Base-by-base conservation (phyloP, 139 green algal species). In the Ettlia oleoabundans region DNA sequence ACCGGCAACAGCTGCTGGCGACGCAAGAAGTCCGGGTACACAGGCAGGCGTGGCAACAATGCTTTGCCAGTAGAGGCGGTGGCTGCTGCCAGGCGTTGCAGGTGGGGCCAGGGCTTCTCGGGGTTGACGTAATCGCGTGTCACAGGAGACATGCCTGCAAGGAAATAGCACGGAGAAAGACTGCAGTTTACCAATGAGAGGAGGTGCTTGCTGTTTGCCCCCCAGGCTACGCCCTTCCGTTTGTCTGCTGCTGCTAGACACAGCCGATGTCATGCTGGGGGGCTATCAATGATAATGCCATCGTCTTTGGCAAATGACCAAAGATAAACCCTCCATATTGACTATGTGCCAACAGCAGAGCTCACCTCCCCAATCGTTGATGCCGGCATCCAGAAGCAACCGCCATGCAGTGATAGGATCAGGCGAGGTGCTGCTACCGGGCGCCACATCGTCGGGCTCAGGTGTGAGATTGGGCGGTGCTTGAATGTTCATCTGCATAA, bases 61-160 rank as follows among this genome's bases (percentile, higher is more conserved):
- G 84, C 61, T 40, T 92, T 93, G 72, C 94, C 92, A 19, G 82
- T 64, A 2, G 71, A 82, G 19, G 92, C 91, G 4, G 89, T 92
- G 66, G 86, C 92, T 8, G 58, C 70, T 38, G 93, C 92, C 53
- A 98, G 89, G 62, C 61, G 55, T 1, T 64, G 32, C 30, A 98
- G 64, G 78, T 95, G 91, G 18, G 95, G 95, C 95, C 95, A 98
- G 8, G 89, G 76, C 40, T 73, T 69, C 76, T 96, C 92, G 33
- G 95, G 95, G 82, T 96, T 97, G 1, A 98, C 94, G n/a, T 83
- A 96, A 82, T 98, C 95, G 10, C 83, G 82, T 8, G 95, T 98
- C 22, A 98, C 33, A 2, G 94, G 94, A 0, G 88, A 94, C 32
- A 98, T 89, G 80, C 94, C 70, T 77, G 70, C 68, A 75, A 40